Conservation (phyloP, 1,284 basidiomycete genomes). For the Cryptococcus sp. region DNA sequence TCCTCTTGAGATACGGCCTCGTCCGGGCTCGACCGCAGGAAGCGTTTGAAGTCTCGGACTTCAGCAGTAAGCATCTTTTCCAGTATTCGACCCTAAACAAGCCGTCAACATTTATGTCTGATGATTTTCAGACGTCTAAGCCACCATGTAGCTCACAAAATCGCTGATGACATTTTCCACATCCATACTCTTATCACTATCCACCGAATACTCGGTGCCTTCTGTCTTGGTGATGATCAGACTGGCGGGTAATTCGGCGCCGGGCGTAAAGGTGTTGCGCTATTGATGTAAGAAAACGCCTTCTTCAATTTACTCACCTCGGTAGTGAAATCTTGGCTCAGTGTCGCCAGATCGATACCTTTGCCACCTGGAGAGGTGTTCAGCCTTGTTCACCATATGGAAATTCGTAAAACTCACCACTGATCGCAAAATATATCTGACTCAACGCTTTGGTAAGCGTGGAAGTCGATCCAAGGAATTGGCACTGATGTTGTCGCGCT, state of each 20-base stretch:
- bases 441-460: slow-evolving; percentile 79
- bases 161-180: slow-evolving; percentile 73
- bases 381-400: not conserved
- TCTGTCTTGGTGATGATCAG: slow-evolving; percentile 65
- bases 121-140: not conserved
- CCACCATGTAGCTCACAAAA: slow-evolving; percentile 61
- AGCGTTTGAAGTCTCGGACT: slow-evolving; percentile 65
- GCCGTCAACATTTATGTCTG: not conserved
- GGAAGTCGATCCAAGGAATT: slow-evolving; percentile 88
- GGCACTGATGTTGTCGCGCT: slow-evolving; percentile 59
- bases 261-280: slow-evolving; percentile 71
- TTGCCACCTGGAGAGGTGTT: slow-evolving; percentile 59
- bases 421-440: slow-evolving; percentile 84
- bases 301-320: slow-evolving; percentile 58
- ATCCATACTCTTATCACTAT: slow-evolving; percentile 64
- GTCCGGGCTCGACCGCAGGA: slow-evolving; percentile 59
- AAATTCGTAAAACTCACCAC: slow-evolving; percentile 30
- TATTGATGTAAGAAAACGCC: slow-evolving; percentile 40
- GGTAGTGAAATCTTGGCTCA: slow-evolving; percentile 65
- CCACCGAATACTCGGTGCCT: slow-evolving; percentile 72
- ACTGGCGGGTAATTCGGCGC: slow-evolving; percentile 76
- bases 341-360: slow-evolving; percentile 61
- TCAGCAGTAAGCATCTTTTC: slow-evolving; percentile 84
- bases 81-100: slow-evolving; percentile 72
- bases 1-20: slow-evolving; percentile 50